A percentile compares a stretch with the other conserved stretches of the same genome.
phyloP scores from a whole-genome alignment of 192 early-diverging fungal genomes.

The Coemansia sp. region DNA sequence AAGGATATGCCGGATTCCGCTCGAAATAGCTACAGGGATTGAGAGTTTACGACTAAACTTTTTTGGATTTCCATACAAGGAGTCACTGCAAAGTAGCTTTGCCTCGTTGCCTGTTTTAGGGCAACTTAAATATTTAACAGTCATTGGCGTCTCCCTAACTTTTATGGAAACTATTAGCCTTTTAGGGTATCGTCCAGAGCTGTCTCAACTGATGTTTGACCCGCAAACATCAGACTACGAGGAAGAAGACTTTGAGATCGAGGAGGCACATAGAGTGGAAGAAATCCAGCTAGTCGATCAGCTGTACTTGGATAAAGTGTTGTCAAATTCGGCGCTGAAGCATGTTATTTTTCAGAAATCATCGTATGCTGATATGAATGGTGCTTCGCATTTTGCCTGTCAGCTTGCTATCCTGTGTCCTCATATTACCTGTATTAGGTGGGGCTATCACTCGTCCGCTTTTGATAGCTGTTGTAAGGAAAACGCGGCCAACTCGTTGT shows the following conservation, averaged over 20 bases:
- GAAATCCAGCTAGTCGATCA: not conserved
- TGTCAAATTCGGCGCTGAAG: not conserved
- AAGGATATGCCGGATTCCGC: constrained; percentile 3
- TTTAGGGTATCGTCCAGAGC: not conserved
- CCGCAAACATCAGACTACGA: constrained; percentile 15
- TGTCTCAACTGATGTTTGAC: constrained; percentile 17
- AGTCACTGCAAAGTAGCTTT: constrained; percentile 11
- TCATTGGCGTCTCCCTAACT: not conserved
- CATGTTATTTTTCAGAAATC: constrained; percentile 23
- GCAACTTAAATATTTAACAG: not conserved
- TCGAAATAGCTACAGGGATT: constrained; percentile 11
- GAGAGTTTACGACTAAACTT: constrained; percentile 10
- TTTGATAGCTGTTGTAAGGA: constrained; percentile 17
- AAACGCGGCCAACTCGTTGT: not conserved
- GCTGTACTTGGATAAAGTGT: not conserved
- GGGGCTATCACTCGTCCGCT: constrained; percentile 15
- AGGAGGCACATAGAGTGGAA: not conserved
- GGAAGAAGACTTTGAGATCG: not conserved
- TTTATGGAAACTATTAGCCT: constrained; percentile 2
- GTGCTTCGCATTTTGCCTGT: constrained; percentile 23
- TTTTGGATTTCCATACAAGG: constrained; percentile 16
- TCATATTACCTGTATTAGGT: constrained; percentile 15
- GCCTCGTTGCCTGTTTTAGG: not conserved
- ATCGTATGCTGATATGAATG: constrained; percentile 18
- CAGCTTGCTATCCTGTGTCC: constrained; percentile 25